Percentiles rank a stretch among this genome's conserved stretches.
Conservation (phyloP, 176 grass and related monocot species). For the Eleusine indica region DNA sequence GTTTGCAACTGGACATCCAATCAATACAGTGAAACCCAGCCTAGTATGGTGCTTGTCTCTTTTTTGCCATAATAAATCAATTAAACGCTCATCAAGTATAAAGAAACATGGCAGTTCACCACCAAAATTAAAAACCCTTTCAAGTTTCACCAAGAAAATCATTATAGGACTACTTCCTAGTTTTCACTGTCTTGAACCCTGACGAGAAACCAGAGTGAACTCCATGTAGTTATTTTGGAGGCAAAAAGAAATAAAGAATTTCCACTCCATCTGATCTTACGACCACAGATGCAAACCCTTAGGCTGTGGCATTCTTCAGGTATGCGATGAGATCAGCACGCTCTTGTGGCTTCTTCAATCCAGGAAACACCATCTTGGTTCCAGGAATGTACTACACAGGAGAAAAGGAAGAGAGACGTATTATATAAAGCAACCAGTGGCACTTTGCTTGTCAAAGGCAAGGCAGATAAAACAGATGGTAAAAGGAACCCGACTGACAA, state of each 20-base stretch:
- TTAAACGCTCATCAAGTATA: neutral
- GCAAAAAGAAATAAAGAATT: slow-evolving; percentile 28
- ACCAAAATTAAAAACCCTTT: neutral
- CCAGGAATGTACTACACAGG: slow-evolving; percentile 91
- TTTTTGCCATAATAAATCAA: too few relatives aligned
- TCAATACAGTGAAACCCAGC: too few relatives aligned
- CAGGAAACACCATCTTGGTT: slow-evolving; percentile 99
- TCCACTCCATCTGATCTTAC: neutral
- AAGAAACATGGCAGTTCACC: neutral
- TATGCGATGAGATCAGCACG: slow-evolving; percentile 88
- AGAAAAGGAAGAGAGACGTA: too few relatives aligned
- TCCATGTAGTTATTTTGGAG: slow-evolving; percentile 12
- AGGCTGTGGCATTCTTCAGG: slow-evolving; percentile 70
- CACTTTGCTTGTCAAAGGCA: neutral
- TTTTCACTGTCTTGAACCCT: neutral
- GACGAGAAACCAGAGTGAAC: neutral
- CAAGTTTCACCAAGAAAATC: neutral
- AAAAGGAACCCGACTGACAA: neutral
- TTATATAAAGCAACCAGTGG: neutral
- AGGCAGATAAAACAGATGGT: too few relatives aligned
- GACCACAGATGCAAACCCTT: neutral
- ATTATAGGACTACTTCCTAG: slow-evolving; percentile 7
- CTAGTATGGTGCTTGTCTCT: too few relatives aligned
- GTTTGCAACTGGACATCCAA: too few relatives aligned
- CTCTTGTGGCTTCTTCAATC: slow-evolving; percentile 95